Evolutionary conservation across 345 rosid genomes (phyloP), one percentile per base, ranked within the genome.

Genomic region (Mallotus nudiflorus): DNA sequence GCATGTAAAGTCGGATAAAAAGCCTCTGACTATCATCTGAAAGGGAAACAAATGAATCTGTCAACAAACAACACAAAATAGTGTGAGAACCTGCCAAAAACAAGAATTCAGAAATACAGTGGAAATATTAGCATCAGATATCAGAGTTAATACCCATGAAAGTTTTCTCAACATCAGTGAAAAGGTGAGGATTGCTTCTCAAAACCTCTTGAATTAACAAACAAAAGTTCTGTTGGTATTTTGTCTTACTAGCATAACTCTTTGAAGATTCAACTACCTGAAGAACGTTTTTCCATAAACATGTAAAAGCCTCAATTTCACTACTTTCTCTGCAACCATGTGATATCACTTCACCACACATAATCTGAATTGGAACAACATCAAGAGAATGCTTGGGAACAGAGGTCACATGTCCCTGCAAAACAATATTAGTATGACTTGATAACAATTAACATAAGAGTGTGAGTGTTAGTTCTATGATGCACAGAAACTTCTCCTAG

Each of bases 11-110:
- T 77, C 97, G 90, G 63, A 94, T 76, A 71, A 94, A 94, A 71
- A 94, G 89, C 83, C 95, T 85, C 73, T 90, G 97, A 79, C 97
- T 80, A 77, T 82, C 95, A 69, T 81, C 85, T 44, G 92, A 79
- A 46, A 91, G 88, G 29, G 84, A 65, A 39, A 73, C 61, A 73
- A 90, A 89, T 66, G 91, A 88, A 71, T 87, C 98, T 94, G 93
- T 62, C 52, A 78, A 78, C 39, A 77, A 60, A 76, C 28, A 72
- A 76, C 57, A 65, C 28, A 12, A 31, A 64, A 69, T 49, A 46
- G 48, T 24, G 28, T 69, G 67, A 33, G 53, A 52, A 35, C 29
- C 45, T 4, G 51, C 44, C 25, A 39, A 35, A 28, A 59, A 10
- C 3, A 45, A 18, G 42, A 28, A 14, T 22, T 24, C n/a, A 16